Base-by-base conservation (phyloP, 2,329 filamentous ascomycete genomes). In the Penicillium sp. region DNA sequence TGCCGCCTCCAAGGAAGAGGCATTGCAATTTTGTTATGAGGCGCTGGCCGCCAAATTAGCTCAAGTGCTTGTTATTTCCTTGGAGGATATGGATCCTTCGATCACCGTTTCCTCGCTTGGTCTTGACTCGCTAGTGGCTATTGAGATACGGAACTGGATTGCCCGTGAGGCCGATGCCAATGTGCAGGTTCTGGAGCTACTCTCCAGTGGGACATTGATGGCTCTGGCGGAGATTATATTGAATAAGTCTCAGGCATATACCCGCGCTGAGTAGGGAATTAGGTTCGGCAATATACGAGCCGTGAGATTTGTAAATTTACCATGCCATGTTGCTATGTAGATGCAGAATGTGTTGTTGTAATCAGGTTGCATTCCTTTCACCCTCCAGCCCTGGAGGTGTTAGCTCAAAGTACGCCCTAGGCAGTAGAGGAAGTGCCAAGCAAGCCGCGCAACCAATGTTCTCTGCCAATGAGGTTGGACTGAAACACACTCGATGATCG, bases 21-120 rank as follows among this genome's bases (percentile, higher is more conserved):
- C 79, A 13, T 70, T 77, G 54, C 72, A 77, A 8, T 68, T 76
- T 0, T 75, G 80, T 5, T 75, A 73, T 57, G 65, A 73, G 9
- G 80, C 78, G 0, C 66, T 82, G 8, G 72, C 79, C 16, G 69
- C 73, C 55, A 82, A 81, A 65, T 67, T 82, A 5, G 75, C 80
- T 0, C 72, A 73, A 0, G 74, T 81, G 7, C 72, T 83, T 53
- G 79, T 81, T 72, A 73, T 82, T 55, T 77, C 78, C 47, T 58
- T 68, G 2, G 77, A 80, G 43, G 79, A 82, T 52, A 73, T 82
- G 60, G 79, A 82, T 62, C 67, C 58, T 9, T 59, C 56, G 14
- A 60, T 65, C 16, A 58, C 64, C 3, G 55, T 65, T 16, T 45
- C 59, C 5, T 62, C 60, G 7, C 32, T 64, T n/a, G 62, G 62